Evolutionary conservation across 345 rosid species (phyloP).

Genomic region (Sisymbrium irio): DNA sequence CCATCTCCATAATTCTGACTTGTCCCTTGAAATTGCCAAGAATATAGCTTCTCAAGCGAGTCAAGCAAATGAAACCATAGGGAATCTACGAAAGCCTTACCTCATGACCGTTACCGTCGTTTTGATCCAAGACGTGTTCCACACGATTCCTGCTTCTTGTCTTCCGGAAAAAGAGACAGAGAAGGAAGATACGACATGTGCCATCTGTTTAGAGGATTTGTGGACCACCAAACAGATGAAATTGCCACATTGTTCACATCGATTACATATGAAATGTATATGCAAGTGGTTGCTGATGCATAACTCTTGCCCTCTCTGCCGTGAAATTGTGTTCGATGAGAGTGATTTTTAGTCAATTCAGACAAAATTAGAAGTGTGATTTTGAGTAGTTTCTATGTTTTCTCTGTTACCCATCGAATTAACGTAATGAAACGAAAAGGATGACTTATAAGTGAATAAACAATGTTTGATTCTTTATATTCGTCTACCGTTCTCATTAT

Average conservation of each 20-base stretch:
- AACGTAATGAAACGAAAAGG: too few relatives aligned
- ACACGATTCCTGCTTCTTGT: neutral
- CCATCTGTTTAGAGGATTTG: neutral
- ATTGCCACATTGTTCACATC: neutral
- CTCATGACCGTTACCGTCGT: neutral
- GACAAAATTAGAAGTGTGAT: neutral
- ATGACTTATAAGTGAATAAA: too few relatives aligned
- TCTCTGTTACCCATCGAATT: too few relatives aligned
- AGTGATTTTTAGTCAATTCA: too few relatives aligned
- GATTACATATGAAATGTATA: neutral
- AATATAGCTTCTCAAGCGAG: too few relatives aligned
- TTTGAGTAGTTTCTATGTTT: too few relatives aligned
- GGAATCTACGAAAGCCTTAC: neutral
- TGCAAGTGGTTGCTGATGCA: neutral
- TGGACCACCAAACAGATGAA: neutral
- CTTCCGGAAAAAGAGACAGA: neutral
- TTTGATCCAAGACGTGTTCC: neutral
- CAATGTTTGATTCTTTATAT: too few relatives aligned
- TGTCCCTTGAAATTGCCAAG: neutral
- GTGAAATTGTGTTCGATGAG: neutral
- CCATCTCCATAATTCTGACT: neutral
- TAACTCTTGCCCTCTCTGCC: constrained; percentile 8
- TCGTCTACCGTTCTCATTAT: too few relatives aligned
- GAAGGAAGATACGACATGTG: neutral
- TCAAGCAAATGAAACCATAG: too few relatives aligned